phyloP scores from a whole-genome alignment of 1,284 basidiomycete species.

The Clitocybe nebularis region DNA sequence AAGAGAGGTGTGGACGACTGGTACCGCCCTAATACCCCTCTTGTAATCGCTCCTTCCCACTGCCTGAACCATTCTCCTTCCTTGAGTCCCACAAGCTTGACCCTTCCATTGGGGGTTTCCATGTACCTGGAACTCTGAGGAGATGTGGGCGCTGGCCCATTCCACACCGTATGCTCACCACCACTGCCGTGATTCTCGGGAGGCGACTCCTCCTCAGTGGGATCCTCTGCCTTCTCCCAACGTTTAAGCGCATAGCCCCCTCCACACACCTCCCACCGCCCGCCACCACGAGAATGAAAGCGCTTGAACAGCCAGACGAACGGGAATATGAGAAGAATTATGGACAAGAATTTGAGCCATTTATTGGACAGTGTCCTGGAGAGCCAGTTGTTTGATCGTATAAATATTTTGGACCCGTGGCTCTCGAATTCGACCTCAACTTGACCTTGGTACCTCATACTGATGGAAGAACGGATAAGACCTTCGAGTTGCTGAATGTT shows the following conservation, averaged over 20 bases:
- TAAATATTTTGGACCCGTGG: conserved; percentile 42
- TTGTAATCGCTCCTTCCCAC: conserved; percentile 67
- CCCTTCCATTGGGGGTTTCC: conserved; percentile 28
- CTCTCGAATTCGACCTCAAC: conserved; percentile 47
- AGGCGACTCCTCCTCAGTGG: background rate
- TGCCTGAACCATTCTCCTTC: conserved; percentile 76
- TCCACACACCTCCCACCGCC: conserved; percentile 65
- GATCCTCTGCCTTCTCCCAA: conserved; percentile 25
- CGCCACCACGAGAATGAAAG: conserved; percentile 57
- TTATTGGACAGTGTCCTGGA: conserved; percentile 59
- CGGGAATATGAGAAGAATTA: conserved; percentile 64
- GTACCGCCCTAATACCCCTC: conserved; percentile 41
- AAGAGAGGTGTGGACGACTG: conserved; percentile 31
- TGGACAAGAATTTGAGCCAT: conserved; percentile 62
- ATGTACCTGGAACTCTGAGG: conserved; percentile 22
- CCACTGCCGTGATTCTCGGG: background rate
- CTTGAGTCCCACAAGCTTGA: conserved; percentile 47
- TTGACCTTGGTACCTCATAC: conserved; percentile 51
- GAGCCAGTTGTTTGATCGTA: conserved; percentile 59
- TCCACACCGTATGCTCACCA: background rate
- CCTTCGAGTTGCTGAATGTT: conserved; percentile 51
- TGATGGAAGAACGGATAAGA: conserved; percentile 52
- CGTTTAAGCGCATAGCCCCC: conserved; percentile 62
- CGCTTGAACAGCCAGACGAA: conserved; percentile 72
- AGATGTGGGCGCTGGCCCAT: conserved; percentile 7